These are phyloP conservation scores for Brasilioporus rufonigricans DNA, from an alignment of 768 basidiomycete genomes.

Conservation along the genomic window DNA sequence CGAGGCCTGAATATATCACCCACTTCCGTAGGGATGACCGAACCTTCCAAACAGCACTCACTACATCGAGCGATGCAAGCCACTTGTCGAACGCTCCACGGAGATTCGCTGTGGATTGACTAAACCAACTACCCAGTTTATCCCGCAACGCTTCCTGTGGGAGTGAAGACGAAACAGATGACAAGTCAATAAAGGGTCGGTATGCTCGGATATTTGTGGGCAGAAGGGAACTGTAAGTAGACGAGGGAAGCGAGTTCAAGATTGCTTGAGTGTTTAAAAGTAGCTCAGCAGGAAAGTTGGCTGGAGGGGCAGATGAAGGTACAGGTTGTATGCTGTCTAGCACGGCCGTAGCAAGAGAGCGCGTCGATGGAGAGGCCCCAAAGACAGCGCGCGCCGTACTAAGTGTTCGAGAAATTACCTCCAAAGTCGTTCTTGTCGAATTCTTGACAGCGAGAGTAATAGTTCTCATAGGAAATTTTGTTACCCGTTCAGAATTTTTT, in stretches of 20 bases:
- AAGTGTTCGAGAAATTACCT: conserved; percentile 58
- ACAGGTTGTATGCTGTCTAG: conserved; percentile 64
- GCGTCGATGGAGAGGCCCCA: conserved; percentile 31
- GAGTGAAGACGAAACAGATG: conserved; percentile 54
- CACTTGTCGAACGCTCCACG: conserved; percentile 48
- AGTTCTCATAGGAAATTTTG: conserved; percentile 28
- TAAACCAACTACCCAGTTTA: conserved; percentile 65
- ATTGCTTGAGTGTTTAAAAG: conserved; percentile 65
- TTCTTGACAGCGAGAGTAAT: conserved; percentile 53
- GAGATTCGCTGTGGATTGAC: conserved; percentile 46
- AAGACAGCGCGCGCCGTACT: conserved; percentile 58
- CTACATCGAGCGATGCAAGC: conserved; percentile 56
- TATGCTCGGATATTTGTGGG: conserved; percentile 71
- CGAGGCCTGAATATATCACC: conserved; percentile 44
- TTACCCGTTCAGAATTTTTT: neutral
- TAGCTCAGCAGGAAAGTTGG: conserved; percentile 47
- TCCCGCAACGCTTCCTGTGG: conserved; percentile 41
- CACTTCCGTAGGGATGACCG: conserved; percentile 50
- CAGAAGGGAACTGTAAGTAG: conserved; percentile 76
- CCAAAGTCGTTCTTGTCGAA: conserved; percentile 49
- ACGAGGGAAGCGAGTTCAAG: conserved; percentile 73
- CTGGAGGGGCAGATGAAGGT: conserved; percentile 22
- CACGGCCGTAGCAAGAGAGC: conserved; percentile 54
- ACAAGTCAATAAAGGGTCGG: conserved; percentile 80
- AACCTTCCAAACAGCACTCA: conserved; percentile 73